Conservation (phyloP, 306 rosid species). For the Trichosanthes truncata region DNA sequence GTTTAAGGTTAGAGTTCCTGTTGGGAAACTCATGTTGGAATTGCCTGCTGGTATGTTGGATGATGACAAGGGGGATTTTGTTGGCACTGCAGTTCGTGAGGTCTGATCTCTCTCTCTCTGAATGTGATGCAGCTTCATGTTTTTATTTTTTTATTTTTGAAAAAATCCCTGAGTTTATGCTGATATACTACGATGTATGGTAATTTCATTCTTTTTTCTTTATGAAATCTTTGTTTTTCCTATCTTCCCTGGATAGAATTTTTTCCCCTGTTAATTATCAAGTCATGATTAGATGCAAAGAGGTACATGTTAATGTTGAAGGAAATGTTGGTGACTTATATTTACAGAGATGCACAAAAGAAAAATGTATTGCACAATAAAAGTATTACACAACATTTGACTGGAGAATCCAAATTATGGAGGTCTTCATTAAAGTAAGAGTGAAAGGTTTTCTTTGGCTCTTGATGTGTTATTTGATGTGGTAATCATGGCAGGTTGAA, state of each 20-base stretch:
- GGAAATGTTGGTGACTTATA: not conserved
- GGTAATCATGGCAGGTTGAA: conserved; percentile 50
- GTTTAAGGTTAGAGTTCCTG: conserved; percentile 73
- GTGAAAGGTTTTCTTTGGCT: not conserved
- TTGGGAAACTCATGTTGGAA: conserved; percentile 70
- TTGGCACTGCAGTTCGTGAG: conserved; percentile 92
- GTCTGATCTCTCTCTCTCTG: conserved; percentile 26
- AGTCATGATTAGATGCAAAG: not conserved
- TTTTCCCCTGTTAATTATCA: not conserved
- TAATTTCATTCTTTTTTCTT: not conserved
- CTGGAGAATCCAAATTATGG: not conserved
- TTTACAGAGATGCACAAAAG: not conserved
- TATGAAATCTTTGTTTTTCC: not conserved
- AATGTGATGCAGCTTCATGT: not conserved
- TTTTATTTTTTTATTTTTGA: not conserved
- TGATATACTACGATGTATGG: not conserved
- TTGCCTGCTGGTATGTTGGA: conserved; percentile 98
- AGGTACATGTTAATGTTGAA: not conserved
- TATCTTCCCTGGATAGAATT: not conserved
- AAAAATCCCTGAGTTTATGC: not conserved
- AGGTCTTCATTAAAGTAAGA: not conserved
- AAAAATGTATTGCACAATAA: not conserved
- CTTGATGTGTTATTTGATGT: not conserved
- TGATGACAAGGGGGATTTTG: conserved; percentile 68
- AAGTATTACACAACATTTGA: not conserved